phyloP scores from a whole-genome alignment of 352 stramenopile species.

The Pythium phragmiticola region DNA sequence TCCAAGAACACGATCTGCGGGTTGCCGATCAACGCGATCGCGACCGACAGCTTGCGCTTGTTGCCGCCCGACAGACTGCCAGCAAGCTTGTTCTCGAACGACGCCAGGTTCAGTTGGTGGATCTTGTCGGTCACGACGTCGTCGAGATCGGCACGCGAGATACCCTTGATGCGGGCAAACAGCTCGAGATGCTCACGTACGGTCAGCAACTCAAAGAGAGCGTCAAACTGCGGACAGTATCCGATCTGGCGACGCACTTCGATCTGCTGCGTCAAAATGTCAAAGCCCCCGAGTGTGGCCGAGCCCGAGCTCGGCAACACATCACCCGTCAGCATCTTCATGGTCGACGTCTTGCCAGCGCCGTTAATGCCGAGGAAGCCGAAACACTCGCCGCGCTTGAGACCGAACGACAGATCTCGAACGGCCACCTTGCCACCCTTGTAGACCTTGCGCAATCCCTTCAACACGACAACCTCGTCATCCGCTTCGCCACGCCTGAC shows the following conservation, averaged over 20 bases:
- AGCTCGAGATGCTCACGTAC: slow-evolving; percentile 88
- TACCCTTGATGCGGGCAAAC: slow-evolving; percentile 90
- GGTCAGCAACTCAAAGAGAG: slow-evolving; percentile 80
- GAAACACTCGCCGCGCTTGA: slow-evolving; percentile 92
- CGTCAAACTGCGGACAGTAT: slow-evolving; percentile 93
- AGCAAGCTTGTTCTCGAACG: slow-evolving; percentile 73
- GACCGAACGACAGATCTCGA: slow-evolving; percentile 66
- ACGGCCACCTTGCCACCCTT: slow-evolving; percentile 78
- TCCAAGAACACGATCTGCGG: slow-evolving; percentile 92
- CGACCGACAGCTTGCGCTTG: slow-evolving; percentile 93
- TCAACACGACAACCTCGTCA: slow-evolving; percentile 48
- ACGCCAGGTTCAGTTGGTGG: slow-evolving; percentile 62
- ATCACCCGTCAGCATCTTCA: slow-evolving; percentile 95
- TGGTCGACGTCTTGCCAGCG: slow-evolving; percentile 94
- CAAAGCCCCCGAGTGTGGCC: slow-evolving; percentile 61
- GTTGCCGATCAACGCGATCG: slow-evolving; percentile 92
- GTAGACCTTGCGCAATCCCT: slow-evolving; percentile 87
- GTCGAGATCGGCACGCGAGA: slow-evolving; percentile 38
- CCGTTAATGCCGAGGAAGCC: slow-evolving; percentile 95
- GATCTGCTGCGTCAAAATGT: slow-evolving; percentile 72
- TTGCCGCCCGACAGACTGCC: slow-evolving; percentile 82
- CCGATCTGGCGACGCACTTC: slow-evolving; percentile 79
- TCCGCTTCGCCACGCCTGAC: slow-evolving; percentile 28
- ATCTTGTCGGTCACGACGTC: slow-evolving; percentile 66
- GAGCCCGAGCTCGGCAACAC: slow-evolving; percentile 54